A percentile compares a stretch with the other conserved stretches of the same genome.
Evolutionary conservation across 2,329 filamentous ascomycete genomes (phyloP).

Genomic region (Aspergillus persii): DNA sequence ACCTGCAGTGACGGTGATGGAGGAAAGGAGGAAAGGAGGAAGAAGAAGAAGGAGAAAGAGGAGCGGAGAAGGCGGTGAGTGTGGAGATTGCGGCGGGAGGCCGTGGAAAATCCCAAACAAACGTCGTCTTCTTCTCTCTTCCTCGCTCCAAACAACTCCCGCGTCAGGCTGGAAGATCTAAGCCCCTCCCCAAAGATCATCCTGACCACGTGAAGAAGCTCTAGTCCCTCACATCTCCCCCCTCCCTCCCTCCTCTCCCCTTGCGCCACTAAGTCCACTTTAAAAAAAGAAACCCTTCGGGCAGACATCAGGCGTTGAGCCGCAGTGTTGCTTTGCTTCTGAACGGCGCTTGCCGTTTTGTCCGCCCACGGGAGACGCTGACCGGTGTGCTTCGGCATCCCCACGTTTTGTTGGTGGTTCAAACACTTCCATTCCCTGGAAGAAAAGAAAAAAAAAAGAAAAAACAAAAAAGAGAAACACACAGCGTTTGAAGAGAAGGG

Average conservation of each 20-base stretch:
- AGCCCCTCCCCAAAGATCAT: background rate
- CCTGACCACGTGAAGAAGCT: background rate
- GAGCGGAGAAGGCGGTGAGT: conserved; percentile 12
- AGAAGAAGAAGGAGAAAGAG: background rate
- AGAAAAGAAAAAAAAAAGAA: background rate
- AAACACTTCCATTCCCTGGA: background rate
- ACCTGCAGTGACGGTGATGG: background rate
- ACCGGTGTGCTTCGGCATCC: background rate
- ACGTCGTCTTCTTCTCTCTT: background rate
- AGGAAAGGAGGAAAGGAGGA: background rate
- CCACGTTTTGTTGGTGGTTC: background rate
- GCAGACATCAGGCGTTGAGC: background rate
- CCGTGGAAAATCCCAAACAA: conserved; percentile 23
- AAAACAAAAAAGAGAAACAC: background rate
- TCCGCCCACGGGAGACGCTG: conserved; percentile 7
- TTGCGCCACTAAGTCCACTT: background rate
- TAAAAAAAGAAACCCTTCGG: background rate
- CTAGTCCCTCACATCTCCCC: background rate
- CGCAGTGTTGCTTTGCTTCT: background rate
- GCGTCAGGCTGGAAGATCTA: background rate
- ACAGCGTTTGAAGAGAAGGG: too few species aligned
- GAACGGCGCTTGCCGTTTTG: conserved; percentile 6
- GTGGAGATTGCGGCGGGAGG: conserved; percentile 24
- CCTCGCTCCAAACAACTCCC: background rate
- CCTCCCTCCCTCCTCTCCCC: background rate